Conservation (phyloP, 1,284 basidiomycete species). For the Apiotrichum montevideense region DNA sequence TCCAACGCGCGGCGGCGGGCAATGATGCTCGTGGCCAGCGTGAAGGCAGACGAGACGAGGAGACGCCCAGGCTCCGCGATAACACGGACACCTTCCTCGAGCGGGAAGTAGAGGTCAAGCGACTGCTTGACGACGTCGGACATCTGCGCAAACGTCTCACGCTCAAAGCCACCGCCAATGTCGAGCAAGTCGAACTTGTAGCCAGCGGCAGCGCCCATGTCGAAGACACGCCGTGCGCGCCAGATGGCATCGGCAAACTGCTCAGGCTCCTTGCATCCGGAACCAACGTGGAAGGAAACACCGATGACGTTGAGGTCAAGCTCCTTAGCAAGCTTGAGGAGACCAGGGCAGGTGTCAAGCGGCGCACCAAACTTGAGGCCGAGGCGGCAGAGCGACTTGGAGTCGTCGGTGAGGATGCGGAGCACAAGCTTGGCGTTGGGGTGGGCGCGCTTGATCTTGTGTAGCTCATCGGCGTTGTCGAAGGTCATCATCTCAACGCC, state of each 20-base stretch:
- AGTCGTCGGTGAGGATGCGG: slow-evolving; percentile 95
- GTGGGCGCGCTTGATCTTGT: slow-evolving; percentile 82
- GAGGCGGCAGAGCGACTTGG: slow-evolving; percentile 85
- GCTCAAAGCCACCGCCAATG: slow-evolving; percentile 93
- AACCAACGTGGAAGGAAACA: slow-evolving; percentile 96
- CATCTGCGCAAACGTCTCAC: slow-evolving; percentile 76
- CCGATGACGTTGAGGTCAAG: slow-evolving; percentile 83
- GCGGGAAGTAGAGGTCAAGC: slow-evolving; percentile 80
- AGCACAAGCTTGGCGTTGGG: slow-evolving; percentile 81
- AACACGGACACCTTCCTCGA: slow-evolving; percentile 63
- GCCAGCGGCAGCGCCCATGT: slow-evolving; percentile 75
- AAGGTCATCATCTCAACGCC: slow-evolving; percentile 95
- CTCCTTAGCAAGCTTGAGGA: slow-evolving; percentile 73
- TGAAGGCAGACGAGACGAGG: slow-evolving; percentile 89
- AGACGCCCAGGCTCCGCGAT: slow-evolving; percentile 97
- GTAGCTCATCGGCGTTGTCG: slow-evolving; percentile 95
- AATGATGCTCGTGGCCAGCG: slow-evolving; percentile 88
- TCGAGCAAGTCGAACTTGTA: slow-evolving; percentile 82
- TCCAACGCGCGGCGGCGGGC: slow-evolving; percentile 61
- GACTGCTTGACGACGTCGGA: slow-evolving; percentile 66
- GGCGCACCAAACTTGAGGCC: slow-evolving; percentile 97
- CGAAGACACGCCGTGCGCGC: slow-evolving; percentile 77
- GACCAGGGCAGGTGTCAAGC: slow-evolving; percentile 68
- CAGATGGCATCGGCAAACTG: slow-evolving; percentile 85
- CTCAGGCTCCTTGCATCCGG: slow-evolving; percentile 87